Percentiles rank a stretch among this genome's conserved stretches.
phyloP scores from a whole-genome alignment of 2,329 filamentous ascomycete species.

The Botrytis tulipae region DNA sequence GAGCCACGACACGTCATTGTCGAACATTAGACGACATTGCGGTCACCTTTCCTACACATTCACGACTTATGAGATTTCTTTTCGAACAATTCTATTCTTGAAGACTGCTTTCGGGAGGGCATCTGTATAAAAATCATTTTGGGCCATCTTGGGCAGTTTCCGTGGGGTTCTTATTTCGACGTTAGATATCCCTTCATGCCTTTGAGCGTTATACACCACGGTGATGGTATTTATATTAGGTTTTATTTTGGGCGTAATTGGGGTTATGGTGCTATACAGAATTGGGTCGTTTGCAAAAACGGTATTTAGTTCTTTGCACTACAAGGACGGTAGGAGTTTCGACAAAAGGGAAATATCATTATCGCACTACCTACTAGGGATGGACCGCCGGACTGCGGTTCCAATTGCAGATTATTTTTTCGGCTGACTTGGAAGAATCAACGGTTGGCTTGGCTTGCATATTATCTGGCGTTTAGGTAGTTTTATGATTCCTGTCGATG shows the following conservation, averaged over 20 bases:
- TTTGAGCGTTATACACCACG: constrained; percentile 18
- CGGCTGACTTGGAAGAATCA: constrained; percentile 5
- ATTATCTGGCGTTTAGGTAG: constrained; percentile 7
- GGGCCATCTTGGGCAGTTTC: constrained; percentile 5
- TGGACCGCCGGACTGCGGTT: constrained; percentile 3
- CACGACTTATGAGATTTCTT: constrained; percentile 20
- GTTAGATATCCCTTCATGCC: constrained; percentile 20
- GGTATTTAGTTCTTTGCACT: constrained; percentile 6
- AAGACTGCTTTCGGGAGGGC: neutral
- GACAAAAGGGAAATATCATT: constrained; percentile 14
- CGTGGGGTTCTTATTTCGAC: constrained; percentile 17
- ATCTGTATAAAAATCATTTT: constrained; percentile 21
- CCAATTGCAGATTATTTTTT: constrained; percentile 7
- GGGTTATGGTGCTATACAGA: constrained; percentile 1
- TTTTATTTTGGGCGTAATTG: constrained; percentile 13
- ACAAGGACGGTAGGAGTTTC: constrained; percentile 16
- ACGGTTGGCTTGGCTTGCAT: constrained; percentile 6
- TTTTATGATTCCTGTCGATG: neutral
- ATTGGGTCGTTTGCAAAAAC: constrained; percentile 19
- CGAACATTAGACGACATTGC: neutral
- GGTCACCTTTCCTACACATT: constrained; percentile 9
- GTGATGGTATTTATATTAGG: constrained; percentile 14
- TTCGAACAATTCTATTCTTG: constrained; percentile 17
- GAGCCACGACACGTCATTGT: constrained; percentile 5
- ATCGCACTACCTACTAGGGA: constrained; percentile 9